Evolutionary conservation across 257 asterid species (phyloP), one percentile per base, ranked within the genome.

Genomic region (Fraxinus pennsylvanica): DNA sequence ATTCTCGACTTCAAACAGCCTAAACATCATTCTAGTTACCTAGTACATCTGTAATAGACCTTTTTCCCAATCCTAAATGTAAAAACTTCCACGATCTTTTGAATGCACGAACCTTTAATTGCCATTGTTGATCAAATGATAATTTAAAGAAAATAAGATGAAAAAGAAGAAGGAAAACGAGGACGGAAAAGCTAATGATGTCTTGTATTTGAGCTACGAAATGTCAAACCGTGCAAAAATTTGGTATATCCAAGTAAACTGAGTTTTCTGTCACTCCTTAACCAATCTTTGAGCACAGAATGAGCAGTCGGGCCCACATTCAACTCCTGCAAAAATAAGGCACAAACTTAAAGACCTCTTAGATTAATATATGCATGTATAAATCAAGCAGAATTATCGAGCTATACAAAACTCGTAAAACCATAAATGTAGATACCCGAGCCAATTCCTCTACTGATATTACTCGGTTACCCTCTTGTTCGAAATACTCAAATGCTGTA

Each of bases 211-310:
- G 97, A 88, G 50, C 50, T 43, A 4, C 97, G 97, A 76, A 90
- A 85, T 4, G 98, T 92, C 83, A 92, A 91, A 71, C 98, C 98
- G 73, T 94, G 98, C 91, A 94, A 92, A 86, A 92, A 90, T 89
- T 92, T 94, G 72, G 96, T 89, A 76, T 87, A 94, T 36, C 98
- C 98, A 73, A 92, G 84, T 75, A 94, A 81, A 79, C 91, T 87
- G 63, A 94, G 96, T 80, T 90, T 94, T 50, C 97, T 96, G 25
- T 91, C 90, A 72, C 86, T 85, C 83, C 88, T 87, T 68, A 91
- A 73, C 97, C 98, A 94, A 73, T 94, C 98, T 76, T 89, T 86
- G 36, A 92, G 93, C 83, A 88, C 80, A 17, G 91, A 85, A 86
- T 92, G 90, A 43, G 97, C 94, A 21, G 90, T 84, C 0, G 92